Base-by-base conservation (phyloP, 495 filamentous ascomycete species). In the Xylona heveae region DNA sequence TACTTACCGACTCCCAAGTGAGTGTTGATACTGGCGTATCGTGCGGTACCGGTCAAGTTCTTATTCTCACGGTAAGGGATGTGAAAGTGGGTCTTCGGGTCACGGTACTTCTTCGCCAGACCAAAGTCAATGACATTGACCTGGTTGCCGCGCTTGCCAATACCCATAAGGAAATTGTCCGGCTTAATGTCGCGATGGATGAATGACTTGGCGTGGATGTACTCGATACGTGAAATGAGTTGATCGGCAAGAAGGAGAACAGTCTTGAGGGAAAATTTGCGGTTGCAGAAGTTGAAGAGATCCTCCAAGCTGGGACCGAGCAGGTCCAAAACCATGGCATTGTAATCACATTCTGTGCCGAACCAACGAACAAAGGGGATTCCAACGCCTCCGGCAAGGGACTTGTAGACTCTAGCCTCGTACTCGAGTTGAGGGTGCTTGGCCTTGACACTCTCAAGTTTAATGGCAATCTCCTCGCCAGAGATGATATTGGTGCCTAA, bases 251-350 rank as follows among this genome's bases (percentile, higher is more conserved):
- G 71, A 6, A 99, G 72, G 10, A 99, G 61, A 24, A 99, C 90
- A n/a, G 90, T 99, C 76, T 99, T 99, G 42, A 99, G 59, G 6
- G 88, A 93, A 66, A 95, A 99, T 54, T 99, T 99, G 51, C 90
- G 76, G 70, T 95, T 99, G 73, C 90, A 99, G 56, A 99, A 99
- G 70, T 99, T 99, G 82, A 99, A 99, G n/a, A 99, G 64, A 51
- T 99, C 90, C 58, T 99, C 90, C 63, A 99, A 62, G 51, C 80
- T 91, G 37, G 90, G 90, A 31, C 90, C 90, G 24, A 99, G 78
- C 12, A 99, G 71, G 48, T 99, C 90, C 41, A 99, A 76, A 30
- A 99, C 90, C 90, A 99, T 99, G 47, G 90, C 90, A 58, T 99
- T 95, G 70, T 99, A 99, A 59, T 99, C 90, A 57, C 90, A 99